Evolutionary conservation across 176 grass and related monocot genomes (phyloP), one percentile per base, ranked within the genome.

Genomic region (Dactylis glomerata): DNA sequence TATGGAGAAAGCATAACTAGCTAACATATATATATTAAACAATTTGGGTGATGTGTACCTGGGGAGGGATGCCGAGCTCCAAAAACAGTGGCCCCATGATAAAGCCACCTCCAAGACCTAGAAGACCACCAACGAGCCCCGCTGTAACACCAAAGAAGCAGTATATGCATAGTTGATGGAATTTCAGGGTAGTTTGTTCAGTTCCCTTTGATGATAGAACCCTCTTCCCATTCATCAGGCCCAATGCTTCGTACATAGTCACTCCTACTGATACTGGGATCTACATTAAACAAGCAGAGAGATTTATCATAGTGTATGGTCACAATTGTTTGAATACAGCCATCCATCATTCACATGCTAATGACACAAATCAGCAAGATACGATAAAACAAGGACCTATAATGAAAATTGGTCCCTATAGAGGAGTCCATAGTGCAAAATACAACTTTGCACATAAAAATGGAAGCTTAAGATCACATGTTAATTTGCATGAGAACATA

Each of bases 11-110:
- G 13, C 56, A 61, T 80, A 40, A 68, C 7, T 50, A 41, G 23
- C 68, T 13, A 46, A 64, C 44, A 79, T 23, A 23, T 20, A 49
- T 51, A 22, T 42, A 44, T 67, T 36, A 54, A 61, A 33, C 17
- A 57, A 54, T 55, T 28, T 22, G 8, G 27, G 47, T 51, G 19
- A 7, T 66, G 62, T 45, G 77, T 90, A 97, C 93, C 86, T 99
- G 97, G 30, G 93, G 96, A 75, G 93, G 91, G 85, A 95, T 89
- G 27, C 96, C 96, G 8, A 95, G 91, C 84, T 98, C 96, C 83
- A 98, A 87, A 69, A 98, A 98, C 52, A 98, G 85, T 23, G 93
- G 93, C 40, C 96, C 93, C 93, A 98, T 86, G 56, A 98, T 98
- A 83, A 95, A 98, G 31, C 93, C 96, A 44, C 96, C 96, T 46